phyloP scores from a whole-genome alignment of 148 eudicot species.

The Chenopodium berlandieri region DNA sequence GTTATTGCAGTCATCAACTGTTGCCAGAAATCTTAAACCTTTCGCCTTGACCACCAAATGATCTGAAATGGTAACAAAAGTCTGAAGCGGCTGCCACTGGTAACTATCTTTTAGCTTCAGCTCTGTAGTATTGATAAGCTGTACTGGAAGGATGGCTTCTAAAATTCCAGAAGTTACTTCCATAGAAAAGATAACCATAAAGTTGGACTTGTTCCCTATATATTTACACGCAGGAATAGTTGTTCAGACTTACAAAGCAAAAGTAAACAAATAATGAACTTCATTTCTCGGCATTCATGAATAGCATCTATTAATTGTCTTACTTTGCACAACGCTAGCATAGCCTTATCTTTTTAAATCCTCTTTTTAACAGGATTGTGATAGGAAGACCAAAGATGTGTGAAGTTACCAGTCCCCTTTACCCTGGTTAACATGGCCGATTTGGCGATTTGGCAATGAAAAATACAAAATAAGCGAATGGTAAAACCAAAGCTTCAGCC shows the following conservation, averaged over 20 bases:
- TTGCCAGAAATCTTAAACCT: constrained; percentile 76
- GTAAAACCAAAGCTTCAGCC: no score
- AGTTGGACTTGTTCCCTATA: constrained; percentile 64
- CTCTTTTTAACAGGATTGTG: no score
- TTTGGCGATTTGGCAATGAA: no score
- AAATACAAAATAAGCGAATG: no score
- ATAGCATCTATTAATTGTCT: no score
- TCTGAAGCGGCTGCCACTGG: constrained; percentile 88
- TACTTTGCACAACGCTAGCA: no score
- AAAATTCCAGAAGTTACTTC: constrained; percentile 74
- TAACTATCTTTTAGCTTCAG: constrained; percentile 57
- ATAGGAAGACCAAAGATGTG: no score
- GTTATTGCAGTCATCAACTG: constrained; percentile 64
- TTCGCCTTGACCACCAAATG: constrained; percentile 71
- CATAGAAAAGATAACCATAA: constrained; percentile 66
- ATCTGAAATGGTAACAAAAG: constrained; percentile 78
- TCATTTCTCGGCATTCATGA: not conserved
- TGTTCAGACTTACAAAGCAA: not conserved
- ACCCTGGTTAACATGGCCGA: no score
- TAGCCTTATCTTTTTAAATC: no score
- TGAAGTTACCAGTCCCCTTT: no score
- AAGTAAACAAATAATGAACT: not conserved
- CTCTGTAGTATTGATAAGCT: constrained; percentile 75
- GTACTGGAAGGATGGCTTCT: constrained; percentile 64
- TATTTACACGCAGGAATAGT: constrained; percentile 8